Evolutionary conservation across 2,329 filamentous ascomycete species (phyloP).

Genomic region (Fusarium sp.): DNA sequence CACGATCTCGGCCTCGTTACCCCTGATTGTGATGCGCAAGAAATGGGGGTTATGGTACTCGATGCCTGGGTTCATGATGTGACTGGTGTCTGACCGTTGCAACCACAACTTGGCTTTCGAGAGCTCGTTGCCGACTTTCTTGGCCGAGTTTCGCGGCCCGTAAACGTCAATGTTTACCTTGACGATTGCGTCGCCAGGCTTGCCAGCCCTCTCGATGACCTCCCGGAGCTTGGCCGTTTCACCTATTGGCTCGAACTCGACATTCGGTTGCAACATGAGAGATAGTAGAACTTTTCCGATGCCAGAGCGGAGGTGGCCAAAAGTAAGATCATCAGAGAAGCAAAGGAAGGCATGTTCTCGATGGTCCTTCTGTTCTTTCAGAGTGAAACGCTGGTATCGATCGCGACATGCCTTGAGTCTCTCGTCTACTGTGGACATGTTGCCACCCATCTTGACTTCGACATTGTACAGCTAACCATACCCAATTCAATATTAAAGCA

Average conservation of each 20-base stretch:
- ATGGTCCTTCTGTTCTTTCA: neutral
- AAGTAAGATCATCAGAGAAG: neutral
- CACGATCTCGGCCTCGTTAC: neutral
- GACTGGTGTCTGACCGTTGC: slow-evolving; percentile 46
- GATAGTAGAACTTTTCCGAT: neutral
- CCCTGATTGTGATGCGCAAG: slow-evolving; percentile 9
- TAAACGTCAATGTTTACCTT: slow-evolving; percentile 53
- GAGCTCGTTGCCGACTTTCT: slow-evolving; percentile 44
- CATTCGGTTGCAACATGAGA: neutral
- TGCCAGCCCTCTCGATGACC: slow-evolving; percentile 41
- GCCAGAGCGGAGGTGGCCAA: neutral
- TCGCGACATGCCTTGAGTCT: neutral
- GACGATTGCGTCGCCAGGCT: slow-evolving; percentile 41
- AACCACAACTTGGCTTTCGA: slow-evolving; percentile 49
- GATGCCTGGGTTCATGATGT: slow-evolving; percentile 2
- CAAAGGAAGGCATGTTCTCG: neutral
- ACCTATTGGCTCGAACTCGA: slow-evolving; percentile 24
- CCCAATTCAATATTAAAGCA: neutral
- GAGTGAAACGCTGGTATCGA: neutral
- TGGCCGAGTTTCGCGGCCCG: slow-evolving; percentile 40
- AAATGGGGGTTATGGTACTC: slow-evolving; percentile 27
- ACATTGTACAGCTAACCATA: neutral
- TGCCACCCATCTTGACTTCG: slow-evolving; percentile 16
- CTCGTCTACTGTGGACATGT: neutral
- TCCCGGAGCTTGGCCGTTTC: slow-evolving; percentile 28